Evolutionary conservation across 2,329 filamentous ascomycete species (phyloP), one percentile per base, ranked within the genome.

Genomic region (Aphanocladium album): DNA sequence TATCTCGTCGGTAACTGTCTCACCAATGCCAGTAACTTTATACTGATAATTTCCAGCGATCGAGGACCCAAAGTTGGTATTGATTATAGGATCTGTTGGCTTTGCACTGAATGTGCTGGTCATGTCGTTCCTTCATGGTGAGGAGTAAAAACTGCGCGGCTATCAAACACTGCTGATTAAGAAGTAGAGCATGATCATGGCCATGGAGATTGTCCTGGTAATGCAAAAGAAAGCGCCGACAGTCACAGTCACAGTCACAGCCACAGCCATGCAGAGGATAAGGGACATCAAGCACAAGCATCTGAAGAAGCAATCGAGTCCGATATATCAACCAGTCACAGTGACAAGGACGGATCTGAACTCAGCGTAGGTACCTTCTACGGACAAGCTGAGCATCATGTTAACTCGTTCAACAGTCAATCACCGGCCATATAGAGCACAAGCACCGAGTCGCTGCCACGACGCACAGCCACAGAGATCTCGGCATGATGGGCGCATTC

Each of bases 401-500:
- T 47, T 61, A 57, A 61, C 25, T 30, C 12, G 11, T 47, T 16
- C 12, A 25, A 60, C 54, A 64, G 43, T 46, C 35, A 35, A 46
- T 60, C 23, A 62, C 51, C 27, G 64, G 69, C 61, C 83, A 85
- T 62, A 71, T 76, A 23, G 73, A 78, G n/a, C 82, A 85, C 67
- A 78, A 77, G 3, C 83, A 84, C 64, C 72, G 71, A 17, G 63
- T 68, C 8, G 60, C 70, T 19, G 66, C 68, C 21, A 62, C 70
- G 11, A 66, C 72, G 56, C 62, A 66, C 16, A 76, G 74, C 0
- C 77, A 77, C 1, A 79, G 78, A 61, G 86, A 92, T 68, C 76
- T 92, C n/a, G 88, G 86, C 12, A 87, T 90, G 78, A 75, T 89
- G 63, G 89, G 86, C 1, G 88, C 90, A 1, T 68, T 92, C 12